Evolutionary conservation across 2,329 filamentous ascomycete species (phyloP).

Genomic region (Aquanectria penicillioides): DNA sequence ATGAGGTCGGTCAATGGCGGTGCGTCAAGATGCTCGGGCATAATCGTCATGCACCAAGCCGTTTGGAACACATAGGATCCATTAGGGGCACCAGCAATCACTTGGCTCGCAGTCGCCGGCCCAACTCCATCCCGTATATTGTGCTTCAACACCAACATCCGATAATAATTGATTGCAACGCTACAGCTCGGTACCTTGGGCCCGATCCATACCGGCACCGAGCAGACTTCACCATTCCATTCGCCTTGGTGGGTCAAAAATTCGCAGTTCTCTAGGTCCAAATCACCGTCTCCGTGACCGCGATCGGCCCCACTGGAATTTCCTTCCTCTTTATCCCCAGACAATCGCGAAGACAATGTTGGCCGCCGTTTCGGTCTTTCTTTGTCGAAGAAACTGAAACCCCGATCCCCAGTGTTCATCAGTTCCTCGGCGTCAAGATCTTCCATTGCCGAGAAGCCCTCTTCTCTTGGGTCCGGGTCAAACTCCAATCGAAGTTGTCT

Average conservation of each 20-base stretch:
- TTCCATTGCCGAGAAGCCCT: conserved; percentile 44
- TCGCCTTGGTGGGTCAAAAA: conserved; percentile 36
- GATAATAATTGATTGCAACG: conserved; percentile 58
- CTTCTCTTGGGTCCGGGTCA: conserved; percentile 53
- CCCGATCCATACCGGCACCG: conserved; percentile 59
- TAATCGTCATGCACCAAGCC: conserved; percentile 63
- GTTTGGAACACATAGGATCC: conserved; percentile 58
- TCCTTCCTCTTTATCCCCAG: not conserved
- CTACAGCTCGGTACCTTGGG: conserved; percentile 44
- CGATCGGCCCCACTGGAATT: conserved; percentile 14
- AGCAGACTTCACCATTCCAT: conserved; percentile 41
- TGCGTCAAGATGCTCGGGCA: conserved; percentile 43
- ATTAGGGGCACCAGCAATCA: conserved; percentile 59
- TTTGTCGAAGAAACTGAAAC: conserved; percentile 59
- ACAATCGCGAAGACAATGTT: conserved; percentile 16
- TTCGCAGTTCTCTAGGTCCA: conserved; percentile 32
- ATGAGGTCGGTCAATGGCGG: conserved; percentile 45
- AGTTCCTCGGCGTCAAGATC: conserved; percentile 55
- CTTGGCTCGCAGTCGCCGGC: conserved; percentile 60
- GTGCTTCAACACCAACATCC: conserved; percentile 52
- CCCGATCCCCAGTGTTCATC: conserved; percentile 49
- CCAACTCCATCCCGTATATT: conserved; percentile 51
- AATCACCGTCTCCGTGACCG: not conserved
- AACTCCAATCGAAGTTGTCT: conserved; percentile 65
- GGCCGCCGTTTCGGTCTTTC: conserved; percentile 7